Evolutionary conservation across 441 rosid species (phyloP).

Genomic region (Mallotus repandus): DNA sequence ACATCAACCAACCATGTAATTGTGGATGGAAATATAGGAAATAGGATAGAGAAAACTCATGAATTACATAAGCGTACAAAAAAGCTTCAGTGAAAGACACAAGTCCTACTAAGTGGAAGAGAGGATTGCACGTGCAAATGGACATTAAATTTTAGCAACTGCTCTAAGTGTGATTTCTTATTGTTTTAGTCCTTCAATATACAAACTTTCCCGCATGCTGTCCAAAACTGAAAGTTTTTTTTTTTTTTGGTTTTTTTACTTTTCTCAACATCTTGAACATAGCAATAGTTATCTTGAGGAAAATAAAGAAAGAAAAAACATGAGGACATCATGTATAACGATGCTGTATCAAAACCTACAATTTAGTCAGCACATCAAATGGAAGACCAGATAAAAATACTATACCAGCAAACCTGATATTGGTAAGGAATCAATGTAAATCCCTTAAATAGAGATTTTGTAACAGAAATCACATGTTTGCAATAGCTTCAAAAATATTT

Average conservation of each 20-base stretch:
- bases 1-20: background rate
- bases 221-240: background rate
- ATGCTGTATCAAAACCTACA: background rate
- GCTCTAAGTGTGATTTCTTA: background rate
- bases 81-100: too few relatives aligned
- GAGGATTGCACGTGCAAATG: background rate
- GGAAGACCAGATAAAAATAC: background rate
- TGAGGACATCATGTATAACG: background rate
- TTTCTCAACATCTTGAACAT: slow-evolving; percentile 1
- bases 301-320: background rate
- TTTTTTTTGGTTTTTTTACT: background rate
- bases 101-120: background rate
- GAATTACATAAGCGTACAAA: background rate
- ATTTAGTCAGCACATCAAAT: background rate
- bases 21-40: background rate
- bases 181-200: background rate
- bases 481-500: background rate
- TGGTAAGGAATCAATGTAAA: background rate
- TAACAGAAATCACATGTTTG: background rate
- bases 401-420: background rate
- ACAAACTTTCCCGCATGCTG: background rate
- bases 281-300: slow-evolving; percentile 1
- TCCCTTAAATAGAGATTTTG: background rate
- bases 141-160: too few relatives aligned
- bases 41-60: background rate